Base-by-base conservation (phyloP, 257 asterid species). In the Craterostigma plantagineum region DNA sequence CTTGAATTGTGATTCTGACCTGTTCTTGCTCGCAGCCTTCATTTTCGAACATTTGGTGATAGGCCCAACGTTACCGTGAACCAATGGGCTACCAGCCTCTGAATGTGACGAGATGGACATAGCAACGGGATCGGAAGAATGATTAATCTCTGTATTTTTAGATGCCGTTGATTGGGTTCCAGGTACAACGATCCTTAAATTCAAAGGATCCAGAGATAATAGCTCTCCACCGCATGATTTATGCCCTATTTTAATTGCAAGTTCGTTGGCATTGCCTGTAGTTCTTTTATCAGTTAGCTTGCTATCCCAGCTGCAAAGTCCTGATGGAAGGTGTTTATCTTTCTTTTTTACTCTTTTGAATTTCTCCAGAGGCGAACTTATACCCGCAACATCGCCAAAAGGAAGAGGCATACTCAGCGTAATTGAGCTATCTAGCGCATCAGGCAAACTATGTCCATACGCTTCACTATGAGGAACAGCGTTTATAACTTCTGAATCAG, bases 401-500 rank as follows among this genome's bases (percentile, higher is more conserved):
- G 30, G 30, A 23, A 23, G 30, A 23, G 30, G 30, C 30, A 23
- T 23, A 23, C 30, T 23, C 30, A 23, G 53, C 46, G 53, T 38
- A 48, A 52, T 48, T 48, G 57, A 42, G 46, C 58, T 33, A 56
- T 60, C 75, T 53, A 57, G 68, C 50, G 58, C 44, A 53, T 52
- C 66, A 41, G 69, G 72, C 18, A 52, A 54, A 49, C 61, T 73
- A 50, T 69, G 61, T 58, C 49, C 75, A 51, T 59, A 52, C 42
- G 36, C 48, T 46, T 47, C 57, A 50, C 69, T 55, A 56, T 77
- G 80, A 47, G 72, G 74, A 59, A 56, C 55, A 43, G 66, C 33
- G 63, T 84, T 74, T 59, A 80, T 80, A 38, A 80, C 90, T 72
- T 84, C 96, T 39, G 96, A 84, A 61, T 80, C 93, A 49, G 96